Evolutionary conservation across 192 early-diverging fungal genomes (phyloP).

Genomic region (Diversispora eburnea): DNA sequence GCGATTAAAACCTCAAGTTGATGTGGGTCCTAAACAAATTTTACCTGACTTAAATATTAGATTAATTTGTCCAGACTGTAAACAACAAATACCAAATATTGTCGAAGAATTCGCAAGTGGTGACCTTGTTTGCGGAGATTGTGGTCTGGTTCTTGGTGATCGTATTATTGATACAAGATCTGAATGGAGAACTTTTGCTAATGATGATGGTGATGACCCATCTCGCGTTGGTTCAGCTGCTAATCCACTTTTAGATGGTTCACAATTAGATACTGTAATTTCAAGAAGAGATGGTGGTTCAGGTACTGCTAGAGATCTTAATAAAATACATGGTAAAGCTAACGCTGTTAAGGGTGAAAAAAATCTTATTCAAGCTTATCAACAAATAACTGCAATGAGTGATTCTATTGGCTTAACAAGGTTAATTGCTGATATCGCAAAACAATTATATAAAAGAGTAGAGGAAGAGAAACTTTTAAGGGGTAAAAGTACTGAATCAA

Average conservation of each 20-base stretch:
- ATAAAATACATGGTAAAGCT: conserved; percentile 68
- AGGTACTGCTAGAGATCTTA: conserved; percentile 66
- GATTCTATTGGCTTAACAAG: conserved; percentile 75
- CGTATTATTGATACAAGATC: conserved; percentile 90
- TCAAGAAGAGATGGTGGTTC: conserved; percentile 71
- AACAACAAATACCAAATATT: conserved; percentile 72
- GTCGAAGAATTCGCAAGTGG: conserved; percentile 88
- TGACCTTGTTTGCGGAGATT: conserved; percentile 89
- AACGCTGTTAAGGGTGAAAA: conserved; percentile 71
- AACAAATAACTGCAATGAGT: conserved; percentile 74
- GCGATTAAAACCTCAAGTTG: conserved; percentile 14
- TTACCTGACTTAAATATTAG: conserved; percentile 25
- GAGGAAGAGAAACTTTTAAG: conserved; percentile 79
- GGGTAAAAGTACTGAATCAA: conserved; percentile 77
- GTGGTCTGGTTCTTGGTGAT: conserved; percentile 82
- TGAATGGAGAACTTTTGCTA: conserved; percentile 95
- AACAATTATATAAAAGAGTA: conserved; percentile 81
- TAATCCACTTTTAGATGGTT: conserved; percentile 73
- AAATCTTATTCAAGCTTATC: conserved; percentile 69
- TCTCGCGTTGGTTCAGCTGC: conserved; percentile 82
- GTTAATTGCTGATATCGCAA: conserved; percentile 72
- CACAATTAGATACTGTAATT: conserved; percentile 83
- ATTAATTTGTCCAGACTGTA: conserved; percentile 73
- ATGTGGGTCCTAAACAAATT: conserved; percentile 18
- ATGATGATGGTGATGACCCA: conserved; percentile 87